Conservation (phyloP, 129 eudicot genomes). For the Centaurea solstitialis region DNA sequence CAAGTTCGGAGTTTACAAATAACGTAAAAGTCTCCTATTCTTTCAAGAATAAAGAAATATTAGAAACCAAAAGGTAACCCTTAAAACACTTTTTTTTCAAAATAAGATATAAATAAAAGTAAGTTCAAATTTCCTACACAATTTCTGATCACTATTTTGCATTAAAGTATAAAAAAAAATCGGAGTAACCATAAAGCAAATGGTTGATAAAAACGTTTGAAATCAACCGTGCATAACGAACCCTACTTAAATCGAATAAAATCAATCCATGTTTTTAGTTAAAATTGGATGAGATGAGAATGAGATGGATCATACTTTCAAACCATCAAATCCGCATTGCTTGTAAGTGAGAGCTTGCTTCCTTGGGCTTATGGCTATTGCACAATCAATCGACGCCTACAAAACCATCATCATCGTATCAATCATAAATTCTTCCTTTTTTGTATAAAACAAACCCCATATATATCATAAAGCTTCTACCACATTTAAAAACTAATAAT, state of each 20-base stretch:
- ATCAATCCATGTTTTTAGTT: background rate
- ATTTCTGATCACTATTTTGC: no score
- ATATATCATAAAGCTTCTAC: background rate
- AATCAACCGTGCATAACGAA: no score
- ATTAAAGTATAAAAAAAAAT: no score
- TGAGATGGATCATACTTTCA: slow-evolving; percentile 52
- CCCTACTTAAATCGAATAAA: slow-evolving; percentile 2
- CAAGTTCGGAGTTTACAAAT: no score
- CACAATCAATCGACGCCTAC: slow-evolving; percentile 85
- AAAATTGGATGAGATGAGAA: background rate
- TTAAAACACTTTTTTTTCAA: no score
- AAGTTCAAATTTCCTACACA: no score
- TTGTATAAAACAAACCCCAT: no score
- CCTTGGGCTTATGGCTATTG: slow-evolving; percentile 78
- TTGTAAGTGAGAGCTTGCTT: slow-evolving; percentile 75
- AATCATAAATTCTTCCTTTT: background rate
- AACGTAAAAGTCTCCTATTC: no score
- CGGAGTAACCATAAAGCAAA: background rate
- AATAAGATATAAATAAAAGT: no score
- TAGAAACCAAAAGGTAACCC: no score
- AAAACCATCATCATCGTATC: background rate
- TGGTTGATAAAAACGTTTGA: background rate
- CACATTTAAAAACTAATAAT: background rate
- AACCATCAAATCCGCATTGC: slow-evolving; percentile 91
- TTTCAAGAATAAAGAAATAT: no score